phyloP scores from a whole-genome alignment of 2,329 filamentous ascomycete species.

The Ambrosiella xylebori region DNA sequence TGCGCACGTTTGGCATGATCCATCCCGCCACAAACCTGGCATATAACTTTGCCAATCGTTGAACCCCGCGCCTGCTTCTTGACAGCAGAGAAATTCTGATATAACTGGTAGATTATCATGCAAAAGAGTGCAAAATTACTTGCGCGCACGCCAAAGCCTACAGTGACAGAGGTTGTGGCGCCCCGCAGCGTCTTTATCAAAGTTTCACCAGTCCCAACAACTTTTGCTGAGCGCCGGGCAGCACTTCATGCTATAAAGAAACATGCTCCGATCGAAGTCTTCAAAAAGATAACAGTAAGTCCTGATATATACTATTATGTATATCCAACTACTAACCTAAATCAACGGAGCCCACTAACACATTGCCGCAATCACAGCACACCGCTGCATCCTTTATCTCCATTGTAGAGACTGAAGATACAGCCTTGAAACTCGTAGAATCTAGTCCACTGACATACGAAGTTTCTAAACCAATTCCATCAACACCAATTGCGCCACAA shows the following conservation, averaged over 20 bases:
- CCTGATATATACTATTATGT: too few relatives aligned
- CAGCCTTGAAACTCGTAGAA: conserved; percentile 24
- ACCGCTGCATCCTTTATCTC: conserved; percentile 33
- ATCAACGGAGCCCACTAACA: neutral
- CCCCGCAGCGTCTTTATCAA: conserved; percentile 20
- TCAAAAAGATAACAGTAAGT: conserved; percentile 29
- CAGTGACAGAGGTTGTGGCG: neutral
- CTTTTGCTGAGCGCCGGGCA: conserved; percentile 36
- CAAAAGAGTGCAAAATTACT: too few relatives aligned
- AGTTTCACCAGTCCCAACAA: conserved; percentile 34
- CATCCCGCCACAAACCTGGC: too few relatives aligned
- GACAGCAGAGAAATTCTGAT: too few relatives aligned
- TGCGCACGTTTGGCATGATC: too few relatives aligned
- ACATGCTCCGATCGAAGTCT: conserved; percentile 33
- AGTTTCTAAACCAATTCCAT: conserved; percentile 16
- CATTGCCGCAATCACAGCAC: conserved; percentile 20
- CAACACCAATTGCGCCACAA: neutral
- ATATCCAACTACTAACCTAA: neutral
- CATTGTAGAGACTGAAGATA: conserved; percentile 25
- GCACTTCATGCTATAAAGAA: conserved; percentile 34
- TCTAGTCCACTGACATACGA: conserved; percentile 32
- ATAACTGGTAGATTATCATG: too few relatives aligned
- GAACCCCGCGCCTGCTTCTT: too few relatives aligned
- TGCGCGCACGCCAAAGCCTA: neutral
- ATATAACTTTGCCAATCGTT: too few relatives aligned